Percentiles rank a stretch among this genome's conserved stretches.
Conservation (phyloP, 2,329 filamentous ascomycete species). For the Diaporthe ampelina region DNA sequence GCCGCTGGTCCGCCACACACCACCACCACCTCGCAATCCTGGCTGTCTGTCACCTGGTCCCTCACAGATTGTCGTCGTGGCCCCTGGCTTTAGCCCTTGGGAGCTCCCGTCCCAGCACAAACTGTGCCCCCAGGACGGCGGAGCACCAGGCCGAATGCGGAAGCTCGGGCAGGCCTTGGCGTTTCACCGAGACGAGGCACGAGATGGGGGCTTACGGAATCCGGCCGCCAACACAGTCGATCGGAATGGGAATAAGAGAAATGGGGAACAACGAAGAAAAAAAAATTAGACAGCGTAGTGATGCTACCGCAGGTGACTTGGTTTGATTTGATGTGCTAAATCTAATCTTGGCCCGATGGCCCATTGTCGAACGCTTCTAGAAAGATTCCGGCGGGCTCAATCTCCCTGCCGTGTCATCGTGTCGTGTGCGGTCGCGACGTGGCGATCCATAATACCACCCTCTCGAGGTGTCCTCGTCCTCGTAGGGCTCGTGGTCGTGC, state of each 20-base stretch:
- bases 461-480: not conserved
- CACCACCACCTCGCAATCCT: not conserved
- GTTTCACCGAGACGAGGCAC: constrained; percentile 29
- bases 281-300: not conserved
- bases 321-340: not conserved
- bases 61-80: not conserved
- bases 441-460: not conserved
- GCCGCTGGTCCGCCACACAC: not conserved
- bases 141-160: constrained; percentile 28
- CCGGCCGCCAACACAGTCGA: constrained; percentile 23
- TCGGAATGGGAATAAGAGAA: not conserved
- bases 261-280: not conserved
- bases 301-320: not conserved
- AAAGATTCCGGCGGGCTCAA: constrained; percentile 9
- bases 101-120: not conserved
- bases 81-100: not conserved
- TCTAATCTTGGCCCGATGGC: not conserved
- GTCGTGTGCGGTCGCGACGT: not conserved
- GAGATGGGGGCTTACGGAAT: constrained; percentile 11
- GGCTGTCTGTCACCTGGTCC: not conserved
- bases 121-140: not conserved
- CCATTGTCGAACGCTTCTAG: constrained; percentile 17
- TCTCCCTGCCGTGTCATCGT: constrained; percentile 25
- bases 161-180: constrained; percentile 28
- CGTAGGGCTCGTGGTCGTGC: not conserved